phyloP scores from a whole-genome alignment of 176 grass and related monocot genomes.

The Hyparrhenia diplandra region DNA sequence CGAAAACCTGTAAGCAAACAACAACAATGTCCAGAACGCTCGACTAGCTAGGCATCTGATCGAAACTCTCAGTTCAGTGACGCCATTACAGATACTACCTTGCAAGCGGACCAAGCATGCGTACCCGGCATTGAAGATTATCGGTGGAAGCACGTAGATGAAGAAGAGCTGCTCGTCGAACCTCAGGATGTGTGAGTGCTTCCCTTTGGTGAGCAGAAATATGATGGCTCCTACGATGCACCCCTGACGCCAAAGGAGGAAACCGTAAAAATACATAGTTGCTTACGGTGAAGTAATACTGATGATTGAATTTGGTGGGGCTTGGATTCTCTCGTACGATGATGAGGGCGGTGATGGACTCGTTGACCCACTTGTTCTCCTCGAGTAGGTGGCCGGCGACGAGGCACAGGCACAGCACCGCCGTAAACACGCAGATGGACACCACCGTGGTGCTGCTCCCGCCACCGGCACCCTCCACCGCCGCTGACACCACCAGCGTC shows the following conservation, averaged over 20 bases:
- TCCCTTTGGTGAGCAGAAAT: slow-evolving; percentile 58
- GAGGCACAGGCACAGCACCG: slow-evolving; percentile 71
- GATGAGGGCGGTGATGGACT: slow-evolving; percentile 66
- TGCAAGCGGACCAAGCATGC: not conserved
- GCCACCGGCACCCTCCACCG: not conserved
- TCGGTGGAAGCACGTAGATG: slow-evolving; percentile 81
- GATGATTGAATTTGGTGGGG: not conserved
- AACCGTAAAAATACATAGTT: not conserved
- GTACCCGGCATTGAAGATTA: slow-evolving; percentile 93
- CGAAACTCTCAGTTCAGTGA: not conserved
- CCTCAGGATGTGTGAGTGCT: slow-evolving; percentile 65
- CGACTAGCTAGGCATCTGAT: not conserved
- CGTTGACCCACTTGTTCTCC: slow-evolving; percentile 81
- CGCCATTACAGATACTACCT: not conserved
- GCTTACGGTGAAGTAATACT: not conserved
- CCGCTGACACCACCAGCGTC: not conserved
- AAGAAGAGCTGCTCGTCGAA: slow-evolving; percentile 95
- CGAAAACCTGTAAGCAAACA: slow-evolving; percentile 56
- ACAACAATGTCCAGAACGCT: not conserved
- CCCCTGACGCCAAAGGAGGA: slow-evolving; percentile 43
- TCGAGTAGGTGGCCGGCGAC: slow-evolving; percentile 66
- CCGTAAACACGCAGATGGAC: slow-evolving; percentile 73
- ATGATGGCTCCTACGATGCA: slow-evolving; percentile 60
- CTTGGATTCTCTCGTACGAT: slow-evolving; percentile 31
- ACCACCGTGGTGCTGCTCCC: slow-evolving; percentile 42